phyloP scores from a whole-genome alignment of 306 rosid genomes.

The Alnus rubra region DNA sequence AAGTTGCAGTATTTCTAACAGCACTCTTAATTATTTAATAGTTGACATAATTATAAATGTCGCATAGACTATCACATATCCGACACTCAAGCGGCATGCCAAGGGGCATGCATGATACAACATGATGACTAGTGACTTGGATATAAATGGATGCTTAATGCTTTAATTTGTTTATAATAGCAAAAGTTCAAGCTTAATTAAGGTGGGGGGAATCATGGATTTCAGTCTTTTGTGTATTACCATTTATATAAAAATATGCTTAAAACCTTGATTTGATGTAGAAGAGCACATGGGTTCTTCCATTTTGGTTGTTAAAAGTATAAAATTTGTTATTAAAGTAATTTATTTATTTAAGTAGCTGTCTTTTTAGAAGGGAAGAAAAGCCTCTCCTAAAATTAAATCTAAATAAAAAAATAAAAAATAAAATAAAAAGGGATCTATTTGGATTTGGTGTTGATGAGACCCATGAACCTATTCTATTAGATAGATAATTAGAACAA shows the following conservation, averaged over 20 bases:
- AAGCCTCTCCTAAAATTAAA: background rate
- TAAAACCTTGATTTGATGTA: background rate
- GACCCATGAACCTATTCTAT: slow-evolving; percentile 38
- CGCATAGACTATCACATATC: too few species aligned
- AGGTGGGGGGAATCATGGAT: background rate
- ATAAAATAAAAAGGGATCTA: background rate
- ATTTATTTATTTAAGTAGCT: background rate
- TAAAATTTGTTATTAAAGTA: background rate
- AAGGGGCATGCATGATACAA: background rate
- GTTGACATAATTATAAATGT: too few species aligned
- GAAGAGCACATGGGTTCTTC: background rate
- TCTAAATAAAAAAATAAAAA: background rate
- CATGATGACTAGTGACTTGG: background rate
- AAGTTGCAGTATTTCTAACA: too few species aligned
- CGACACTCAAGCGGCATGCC: background rate
- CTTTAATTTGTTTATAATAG: background rate
- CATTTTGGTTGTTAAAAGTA: background rate
- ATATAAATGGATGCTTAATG: background rate
- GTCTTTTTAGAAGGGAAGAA: background rate
- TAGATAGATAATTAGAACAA: slow-evolving; percentile 26
- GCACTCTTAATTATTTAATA: too few species aligned
- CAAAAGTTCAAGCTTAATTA: background rate
- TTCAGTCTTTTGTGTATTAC: background rate
- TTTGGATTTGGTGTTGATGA: slow-evolving; percentile 61
- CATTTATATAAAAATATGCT: background rate